These are phyloP conservation scores for Endoconidiophora polonica DNA, from an alignment of 2,329 filamentous ascomycete species.

Conservation along the genomic window DNA sequence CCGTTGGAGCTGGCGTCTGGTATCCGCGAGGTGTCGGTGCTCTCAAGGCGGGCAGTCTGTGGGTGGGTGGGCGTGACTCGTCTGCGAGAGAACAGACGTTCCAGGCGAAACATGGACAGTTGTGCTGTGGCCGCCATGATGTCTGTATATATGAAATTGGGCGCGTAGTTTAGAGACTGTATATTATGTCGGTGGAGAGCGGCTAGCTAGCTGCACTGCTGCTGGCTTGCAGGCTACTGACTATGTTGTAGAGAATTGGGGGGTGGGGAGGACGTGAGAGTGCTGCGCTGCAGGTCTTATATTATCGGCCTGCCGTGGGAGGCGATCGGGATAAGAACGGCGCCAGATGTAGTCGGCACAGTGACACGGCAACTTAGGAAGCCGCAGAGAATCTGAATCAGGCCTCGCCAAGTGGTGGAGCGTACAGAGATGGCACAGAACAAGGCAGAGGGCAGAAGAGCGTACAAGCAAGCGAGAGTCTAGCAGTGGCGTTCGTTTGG, in stretches of 20 bases:
- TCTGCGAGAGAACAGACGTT: constrained; percentile 34
- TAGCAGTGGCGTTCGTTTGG: constrained; percentile 5
- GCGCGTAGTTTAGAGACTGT: too few relatives aligned
- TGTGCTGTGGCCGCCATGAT: constrained; percentile 8
- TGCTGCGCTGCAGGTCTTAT: constrained; percentile 1
- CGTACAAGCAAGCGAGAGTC: not conserved
- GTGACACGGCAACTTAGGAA: not conserved
- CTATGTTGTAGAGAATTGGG: too few relatives aligned
- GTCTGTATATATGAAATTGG: not conserved
- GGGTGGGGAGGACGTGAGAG: too few relatives aligned
- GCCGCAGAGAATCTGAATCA: constrained; percentile 3
- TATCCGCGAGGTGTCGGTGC: constrained; percentile 15
- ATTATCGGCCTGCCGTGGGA: not conserved
- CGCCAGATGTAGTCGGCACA: not conserved
- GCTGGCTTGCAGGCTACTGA: too few relatives aligned
- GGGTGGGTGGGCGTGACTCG: constrained; percentile 18
- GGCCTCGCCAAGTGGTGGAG: constrained; percentile 6
- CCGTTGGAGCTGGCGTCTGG: constrained; percentile 14
- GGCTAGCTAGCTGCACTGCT: too few relatives aligned
- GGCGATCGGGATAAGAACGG: not conserved
- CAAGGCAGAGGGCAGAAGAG: not conserved
- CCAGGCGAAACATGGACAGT: constrained; percentile 21
- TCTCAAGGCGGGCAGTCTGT: constrained; percentile 10
- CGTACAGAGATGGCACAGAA: not conserved
- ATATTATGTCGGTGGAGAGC: too few relatives aligned